A percentile compares a stretch with the other conserved stretches of the same genome.
Conservation (phyloP, 75 land plant genomes). For the Adiantum capillusveneris region DNA sequence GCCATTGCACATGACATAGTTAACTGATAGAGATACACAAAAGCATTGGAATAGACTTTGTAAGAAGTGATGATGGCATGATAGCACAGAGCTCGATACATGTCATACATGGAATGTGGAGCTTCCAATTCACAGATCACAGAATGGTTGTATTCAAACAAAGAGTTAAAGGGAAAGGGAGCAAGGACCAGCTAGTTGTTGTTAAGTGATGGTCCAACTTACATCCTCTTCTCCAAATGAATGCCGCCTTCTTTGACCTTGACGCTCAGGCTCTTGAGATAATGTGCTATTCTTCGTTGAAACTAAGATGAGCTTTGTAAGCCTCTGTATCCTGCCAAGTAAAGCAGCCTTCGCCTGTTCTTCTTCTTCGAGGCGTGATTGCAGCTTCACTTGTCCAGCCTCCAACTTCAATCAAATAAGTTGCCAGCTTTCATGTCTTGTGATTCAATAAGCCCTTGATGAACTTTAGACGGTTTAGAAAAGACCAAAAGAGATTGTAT, state of each 20-base stretch:
- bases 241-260: slow-evolving; percentile 32
- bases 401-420: slow-evolving; percentile 28
- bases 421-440: background rate
- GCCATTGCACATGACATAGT: no score
- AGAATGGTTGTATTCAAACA: no score
- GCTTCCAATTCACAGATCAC: no score
- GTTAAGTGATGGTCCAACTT: no score
- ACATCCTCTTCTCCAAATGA: slow-evolving; percentile 55
- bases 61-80: no score
- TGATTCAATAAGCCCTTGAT: background rate
- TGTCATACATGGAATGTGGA: no score
- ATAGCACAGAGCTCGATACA: no score
- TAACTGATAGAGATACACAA: no score
- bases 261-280: slow-evolving; percentile 18
- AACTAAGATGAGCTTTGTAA: slow-evolving; percentile 44
- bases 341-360: slow-evolving; percentile 49
- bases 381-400: slow-evolving; percentile 47
- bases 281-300: slow-evolving; percentile 40
- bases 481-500: background rate
- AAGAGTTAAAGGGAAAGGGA: no score
- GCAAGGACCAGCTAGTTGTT: no score
- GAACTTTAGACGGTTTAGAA: background rate
- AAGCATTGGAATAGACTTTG: no score
- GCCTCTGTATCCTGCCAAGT: slow-evolving; percentile 46
- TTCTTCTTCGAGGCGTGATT: slow-evolving; percentile 47